Conservation (phyloP, 768 basidiomycete genomes). For the Xanthoconium purpureum region DNA sequence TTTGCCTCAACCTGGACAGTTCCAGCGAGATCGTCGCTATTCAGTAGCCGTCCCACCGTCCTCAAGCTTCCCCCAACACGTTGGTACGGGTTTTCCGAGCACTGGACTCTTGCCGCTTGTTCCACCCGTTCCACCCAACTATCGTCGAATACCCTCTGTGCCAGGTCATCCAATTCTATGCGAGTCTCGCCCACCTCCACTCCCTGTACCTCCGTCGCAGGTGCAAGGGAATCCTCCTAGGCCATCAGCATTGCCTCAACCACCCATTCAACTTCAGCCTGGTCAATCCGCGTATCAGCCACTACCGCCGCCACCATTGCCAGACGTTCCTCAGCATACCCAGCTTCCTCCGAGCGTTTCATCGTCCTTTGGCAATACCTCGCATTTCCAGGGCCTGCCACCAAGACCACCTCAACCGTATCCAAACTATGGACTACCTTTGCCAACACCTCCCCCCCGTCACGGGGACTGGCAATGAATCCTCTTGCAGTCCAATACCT, state of each 20-base stretch:
- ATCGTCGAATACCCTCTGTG: slow-evolving; percentile 29
- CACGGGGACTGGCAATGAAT: slow-evolving; percentile 29
- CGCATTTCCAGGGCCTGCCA: slow-evolving; percentile 39
- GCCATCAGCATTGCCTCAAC: slow-evolving; percentile 50
- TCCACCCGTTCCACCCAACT: slow-evolving; percentile 32
- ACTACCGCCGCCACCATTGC: slow-evolving; percentile 34
- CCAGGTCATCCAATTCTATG: slow-evolving; percentile 24
- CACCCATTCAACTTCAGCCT: slow-evolving; percentile 43
- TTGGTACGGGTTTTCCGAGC: slow-evolving; percentile 14
- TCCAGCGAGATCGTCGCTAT: slow-evolving; percentile 30
- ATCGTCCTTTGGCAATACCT: slow-evolving; percentile 21
- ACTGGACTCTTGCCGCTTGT: slow-evolving; percentile 17
- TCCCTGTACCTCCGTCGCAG: slow-evolving; percentile 29
- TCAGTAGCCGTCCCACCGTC: slow-evolving; percentile 30
- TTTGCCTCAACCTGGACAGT: slow-evolving; percentile 31
- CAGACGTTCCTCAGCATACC: slow-evolving; percentile 27
- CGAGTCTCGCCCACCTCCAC: slow-evolving; percentile 23
- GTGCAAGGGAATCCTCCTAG: slow-evolving; percentile 30
- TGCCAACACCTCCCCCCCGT: slow-evolving; percentile 24
- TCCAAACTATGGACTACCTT: slow-evolving; percentile 30
- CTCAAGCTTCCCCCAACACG: slow-evolving; percentile 31
- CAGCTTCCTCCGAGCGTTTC: slow-evolving; percentile 26
- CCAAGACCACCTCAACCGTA: slow-evolving; percentile 40
- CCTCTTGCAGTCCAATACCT: slow-evolving; percentile 9
- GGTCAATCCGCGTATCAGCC: slow-evolving; percentile 39